These are phyloP conservation scores for Chenopodium formosanum DNA, from an alignment of 148 eudicot genomes.

Conservation along the genomic window DNA sequence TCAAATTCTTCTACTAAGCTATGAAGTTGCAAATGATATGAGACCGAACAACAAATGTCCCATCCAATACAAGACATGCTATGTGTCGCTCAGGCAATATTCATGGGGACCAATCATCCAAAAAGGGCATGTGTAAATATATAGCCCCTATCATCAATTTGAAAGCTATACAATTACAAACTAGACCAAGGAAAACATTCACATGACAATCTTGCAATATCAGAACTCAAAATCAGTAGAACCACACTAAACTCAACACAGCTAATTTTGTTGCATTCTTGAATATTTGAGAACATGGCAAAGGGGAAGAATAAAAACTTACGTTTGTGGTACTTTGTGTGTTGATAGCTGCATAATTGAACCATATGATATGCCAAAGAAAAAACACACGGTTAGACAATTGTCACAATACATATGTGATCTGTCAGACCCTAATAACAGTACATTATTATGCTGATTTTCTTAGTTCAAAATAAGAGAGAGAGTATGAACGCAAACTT, in stretches of 20 bases:
- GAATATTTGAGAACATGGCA: not conserved
- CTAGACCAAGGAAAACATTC: not conserved
- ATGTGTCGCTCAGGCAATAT: not conserved
- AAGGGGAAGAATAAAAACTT: constrained; percentile 32
- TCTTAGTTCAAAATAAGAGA: not conserved
- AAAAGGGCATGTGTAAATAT: not conserved
- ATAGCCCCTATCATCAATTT: not conserved
- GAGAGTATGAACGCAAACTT: not conserved
- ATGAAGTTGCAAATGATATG: not conserved
- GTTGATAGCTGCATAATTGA: constrained; percentile 79
- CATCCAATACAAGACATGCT: not conserved
- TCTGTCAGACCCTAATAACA: not conserved
- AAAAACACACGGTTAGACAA: constrained; percentile 28
- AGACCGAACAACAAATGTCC: not conserved
- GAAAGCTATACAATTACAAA: not conserved
- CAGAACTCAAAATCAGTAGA: not conserved
- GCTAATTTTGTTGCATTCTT: not conserved
- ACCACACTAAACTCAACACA: not conserved
- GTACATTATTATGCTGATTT: not conserved
- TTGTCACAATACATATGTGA: not conserved
- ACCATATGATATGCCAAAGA: constrained; percentile 45
- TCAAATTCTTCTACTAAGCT: not conserved
- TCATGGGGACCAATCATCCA: not conserved
- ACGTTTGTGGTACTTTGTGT: constrained; percentile 99
- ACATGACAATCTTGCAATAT: not conserved